Evolutionary conservation across 345 rosid species (phyloP).

Genomic region (Noccaea bulbosa): DNA sequence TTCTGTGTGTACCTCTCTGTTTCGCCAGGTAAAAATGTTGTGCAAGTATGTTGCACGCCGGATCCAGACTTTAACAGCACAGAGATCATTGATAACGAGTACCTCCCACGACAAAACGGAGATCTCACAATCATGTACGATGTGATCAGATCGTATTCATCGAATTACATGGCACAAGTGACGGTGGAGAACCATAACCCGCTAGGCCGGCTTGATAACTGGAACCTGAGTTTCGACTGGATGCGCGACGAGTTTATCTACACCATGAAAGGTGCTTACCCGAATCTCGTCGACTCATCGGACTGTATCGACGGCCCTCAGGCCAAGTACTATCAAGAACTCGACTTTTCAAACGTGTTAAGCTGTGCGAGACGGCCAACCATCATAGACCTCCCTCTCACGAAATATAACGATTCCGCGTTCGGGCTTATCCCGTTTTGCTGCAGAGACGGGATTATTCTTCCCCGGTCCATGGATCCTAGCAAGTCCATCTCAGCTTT

Average conservation of each 20-base stretch:
- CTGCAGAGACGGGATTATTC: conserved; percentile 85
- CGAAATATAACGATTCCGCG: conserved; percentile 69
- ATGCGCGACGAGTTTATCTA: conserved; percentile 79
- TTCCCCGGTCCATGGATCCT: conserved; percentile 80
- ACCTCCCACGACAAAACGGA: conserved; percentile 69
- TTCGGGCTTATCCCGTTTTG: conserved; percentile 71
- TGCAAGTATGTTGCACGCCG: conserved; percentile 74
- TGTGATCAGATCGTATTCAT: conserved; percentile 66
- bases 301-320: conserved; percentile 77
- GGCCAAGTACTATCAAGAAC: conserved; percentile 54
- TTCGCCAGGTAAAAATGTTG: conserved; percentile 56
- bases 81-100: conserved; percentile 53
- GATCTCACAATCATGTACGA: conserved; percentile 93
- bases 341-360: conserved; percentile 77
- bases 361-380: conserved; percentile 92
- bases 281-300: conserved; percentile 68
- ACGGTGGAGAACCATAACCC: conserved; percentile 74
- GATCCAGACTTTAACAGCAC: conserved; percentile 53
- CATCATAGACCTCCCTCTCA: conserved; percentile 82
- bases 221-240: conserved; percentile 98
- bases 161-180: conserved; percentile 77
- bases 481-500: conserved; percentile 80
- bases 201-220: conserved; percentile 85
- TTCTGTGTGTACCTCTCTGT: conserved; percentile 1
- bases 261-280: conserved; percentile 89